Percentiles rank a stretch among this genome's conserved stretches.
Conservation (phyloP, 768 basidiomycete genomes). For the Mrakia blollopis region DNA sequence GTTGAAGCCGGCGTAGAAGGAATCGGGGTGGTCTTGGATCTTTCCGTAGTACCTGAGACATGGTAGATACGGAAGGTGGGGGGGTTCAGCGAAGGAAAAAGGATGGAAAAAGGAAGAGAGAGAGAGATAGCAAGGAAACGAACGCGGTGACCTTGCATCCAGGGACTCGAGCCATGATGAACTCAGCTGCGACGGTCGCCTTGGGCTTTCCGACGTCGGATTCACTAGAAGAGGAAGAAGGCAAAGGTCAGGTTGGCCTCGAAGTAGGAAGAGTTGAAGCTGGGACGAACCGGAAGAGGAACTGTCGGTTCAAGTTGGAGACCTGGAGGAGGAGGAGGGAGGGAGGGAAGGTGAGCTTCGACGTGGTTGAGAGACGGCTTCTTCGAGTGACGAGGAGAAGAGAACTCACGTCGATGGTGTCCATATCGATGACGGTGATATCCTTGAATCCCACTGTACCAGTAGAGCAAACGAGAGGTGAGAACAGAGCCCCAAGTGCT, state of each 20-base stretch:
- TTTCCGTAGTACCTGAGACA: slow-evolving; percentile 78
- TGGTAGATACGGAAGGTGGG: slow-evolving; percentile 7
- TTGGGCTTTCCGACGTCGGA: slow-evolving; percentile 87
- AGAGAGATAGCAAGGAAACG: slow-evolving; percentile 42
- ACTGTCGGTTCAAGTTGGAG: slow-evolving; percentile 96
- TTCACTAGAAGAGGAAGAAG: slow-evolving; percentile 19
- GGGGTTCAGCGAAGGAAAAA: neutral
- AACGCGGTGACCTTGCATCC: slow-evolving; percentile 96
- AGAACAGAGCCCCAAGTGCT: neutral
- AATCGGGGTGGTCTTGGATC: slow-evolving; percentile 94
- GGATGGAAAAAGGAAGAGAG: neutral
- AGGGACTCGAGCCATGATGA: slow-evolving; percentile 91
- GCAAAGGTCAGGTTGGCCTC: neutral
- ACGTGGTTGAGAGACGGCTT: neutral
- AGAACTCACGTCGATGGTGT: slow-evolving; percentile 31
- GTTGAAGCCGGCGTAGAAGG: slow-evolving; percentile 95
- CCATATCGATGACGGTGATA: slow-evolving; percentile 99
- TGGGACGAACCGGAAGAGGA: slow-evolving; percentile 78
- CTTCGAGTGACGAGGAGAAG: neutral
- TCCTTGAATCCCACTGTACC: slow-evolving; percentile 87
- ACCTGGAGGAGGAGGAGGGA: slow-evolving; percentile 47
- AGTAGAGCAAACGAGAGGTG: neutral
- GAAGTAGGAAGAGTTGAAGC: neutral
- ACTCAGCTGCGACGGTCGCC: slow-evolving; percentile 88
- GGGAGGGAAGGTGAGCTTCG: neutral